These are phyloP conservation scores for Kazachstania sp. DNA, from an alignment of 1,139 yeast genomes.

Conservation along the genomic window DNA sequence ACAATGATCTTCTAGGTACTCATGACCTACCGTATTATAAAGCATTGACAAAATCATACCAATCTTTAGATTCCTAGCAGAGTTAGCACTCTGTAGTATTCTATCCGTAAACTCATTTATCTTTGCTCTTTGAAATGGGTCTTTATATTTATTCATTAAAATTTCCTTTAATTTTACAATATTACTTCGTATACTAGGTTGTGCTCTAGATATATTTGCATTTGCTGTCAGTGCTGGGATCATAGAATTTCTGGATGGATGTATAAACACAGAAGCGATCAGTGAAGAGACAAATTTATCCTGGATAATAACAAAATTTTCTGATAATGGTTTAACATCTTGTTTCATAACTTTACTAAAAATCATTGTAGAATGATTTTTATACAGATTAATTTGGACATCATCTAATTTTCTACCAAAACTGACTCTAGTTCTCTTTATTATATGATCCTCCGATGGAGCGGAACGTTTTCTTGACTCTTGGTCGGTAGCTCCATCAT, in stretches of 20 bases:
- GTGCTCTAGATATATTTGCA: constrained; percentile 20
- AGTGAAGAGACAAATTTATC: constrained; percentile 25
- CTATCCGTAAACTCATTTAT: constrained; percentile 24
- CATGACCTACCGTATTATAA: constrained; percentile 18
- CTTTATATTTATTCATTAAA: constrained; percentile 20
- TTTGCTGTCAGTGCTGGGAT: constrained; percentile 24
- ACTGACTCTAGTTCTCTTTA: neutral
- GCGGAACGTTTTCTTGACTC: constrained; percentile 2
- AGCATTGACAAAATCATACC: constrained; percentile 22
- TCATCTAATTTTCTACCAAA: constrained; percentile 1
- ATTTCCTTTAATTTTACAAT: constrained; percentile 19
- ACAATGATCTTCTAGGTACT: constrained; percentile 25
- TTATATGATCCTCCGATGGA: constrained; percentile 1
- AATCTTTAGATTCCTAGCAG: constrained; percentile 18
- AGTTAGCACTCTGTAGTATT: constrained; percentile 19
- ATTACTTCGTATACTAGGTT: constrained; percentile 19
- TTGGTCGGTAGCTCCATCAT: neutral
- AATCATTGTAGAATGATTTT: constrained; percentile 24
- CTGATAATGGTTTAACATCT: constrained; percentile 30
- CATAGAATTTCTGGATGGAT: constrained; percentile 25
- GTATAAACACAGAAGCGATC: constrained; percentile 25
- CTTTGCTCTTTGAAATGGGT: constrained; percentile 18
- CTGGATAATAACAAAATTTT: constrained; percentile 25
- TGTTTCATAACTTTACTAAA: constrained; percentile 27
- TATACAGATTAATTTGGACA: constrained; percentile 23